phyloP scores from a whole-genome alignment of 805 yeast genomes.

The Saccharomycopsis schoenii region DNA sequence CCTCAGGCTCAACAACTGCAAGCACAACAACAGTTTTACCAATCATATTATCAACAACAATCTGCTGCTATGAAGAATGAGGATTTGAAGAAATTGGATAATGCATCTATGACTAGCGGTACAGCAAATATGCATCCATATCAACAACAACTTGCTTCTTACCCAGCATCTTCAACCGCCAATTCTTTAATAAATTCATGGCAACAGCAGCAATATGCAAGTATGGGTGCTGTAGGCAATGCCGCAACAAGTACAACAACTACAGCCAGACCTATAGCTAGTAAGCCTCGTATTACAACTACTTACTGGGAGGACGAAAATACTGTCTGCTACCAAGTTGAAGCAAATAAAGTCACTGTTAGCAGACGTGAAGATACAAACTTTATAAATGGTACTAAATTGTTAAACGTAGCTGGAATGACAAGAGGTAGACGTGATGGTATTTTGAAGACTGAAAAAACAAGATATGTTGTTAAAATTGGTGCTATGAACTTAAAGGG shows the following conservation, averaged over 20 bases:
- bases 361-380: conserved; percentile 79
- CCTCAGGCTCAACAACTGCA: neutral
- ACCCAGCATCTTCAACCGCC: neutral
- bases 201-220: neutral
- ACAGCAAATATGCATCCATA: neutral
- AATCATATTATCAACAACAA: neutral
- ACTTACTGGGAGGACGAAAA: conserved; percentile 91
- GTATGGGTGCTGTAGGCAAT: neutral
- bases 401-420: conserved; percentile 77
- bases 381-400: conserved; percentile 79
- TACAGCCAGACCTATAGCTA: conserved; percentile 7
- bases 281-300: conserved; percentile 57
- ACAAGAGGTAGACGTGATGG: conserved; percentile 85
- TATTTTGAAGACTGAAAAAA: conserved; percentile 64
- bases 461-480: conserved; percentile 71
- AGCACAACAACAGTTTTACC: neutral
- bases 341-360: conserved; percentile 70
- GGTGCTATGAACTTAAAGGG: conserved; percentile 87
- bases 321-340: conserved; percentile 77
- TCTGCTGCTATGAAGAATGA: neutral
- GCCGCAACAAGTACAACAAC: neutral
- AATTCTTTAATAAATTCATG: neutral
- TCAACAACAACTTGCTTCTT: neutral
- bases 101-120: neutral
- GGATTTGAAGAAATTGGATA: neutral